Evolutionary conservation across 371 early-diverging fungal genomes (phyloP), one percentile per base, ranked within the genome.

Genomic region (Mucor irregularis): DNA sequence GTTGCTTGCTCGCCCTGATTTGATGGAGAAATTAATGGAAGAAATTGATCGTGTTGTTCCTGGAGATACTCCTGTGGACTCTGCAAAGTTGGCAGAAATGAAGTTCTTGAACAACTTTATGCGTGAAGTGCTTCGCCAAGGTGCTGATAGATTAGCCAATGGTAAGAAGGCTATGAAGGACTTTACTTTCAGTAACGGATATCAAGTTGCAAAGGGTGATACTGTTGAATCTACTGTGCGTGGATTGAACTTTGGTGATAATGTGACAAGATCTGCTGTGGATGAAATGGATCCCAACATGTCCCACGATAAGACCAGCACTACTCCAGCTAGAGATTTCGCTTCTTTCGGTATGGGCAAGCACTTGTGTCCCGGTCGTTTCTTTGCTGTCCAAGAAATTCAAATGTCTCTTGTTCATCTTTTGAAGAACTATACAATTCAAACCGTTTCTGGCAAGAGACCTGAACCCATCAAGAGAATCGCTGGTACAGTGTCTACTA

Each of bases 371-470:
- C 71, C 71, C 21, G 54, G 64, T 49, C 72, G 81, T 21, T 80
- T 74, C 67, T 73, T 82, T 54, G 82, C 82, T 29, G 58, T 73
- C 5, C 73, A 73, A 21, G 81, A 82, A 52, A 69, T 82, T 38
- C 71, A 76, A 50, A 53, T 76, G 35, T 38, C 69, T 1, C 16
- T 72, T 3, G 31, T 72, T 10, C 53, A 62, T 6, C 28, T 72
- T 10, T 19, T 75, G 6, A 54, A 60, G 9, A 13, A 60, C 3
- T 75, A 54, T 31, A 51, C 71, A 29, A 31, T 75, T n/a, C 37
- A 49, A 5, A 53, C 67, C 1, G 49, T 14, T 6, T 63, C 43
- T 43, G 64, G 67, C 35, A 66, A 66, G 28, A 43, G 24, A 2
- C 59, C 64, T 16, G 3, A 30, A 9, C 73, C 73, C 25, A 33